Evolutionary conservation across 345 rosid species (phyloP), one percentile per base, ranked within the genome.

Genomic region (Populus davidiana): DNA sequence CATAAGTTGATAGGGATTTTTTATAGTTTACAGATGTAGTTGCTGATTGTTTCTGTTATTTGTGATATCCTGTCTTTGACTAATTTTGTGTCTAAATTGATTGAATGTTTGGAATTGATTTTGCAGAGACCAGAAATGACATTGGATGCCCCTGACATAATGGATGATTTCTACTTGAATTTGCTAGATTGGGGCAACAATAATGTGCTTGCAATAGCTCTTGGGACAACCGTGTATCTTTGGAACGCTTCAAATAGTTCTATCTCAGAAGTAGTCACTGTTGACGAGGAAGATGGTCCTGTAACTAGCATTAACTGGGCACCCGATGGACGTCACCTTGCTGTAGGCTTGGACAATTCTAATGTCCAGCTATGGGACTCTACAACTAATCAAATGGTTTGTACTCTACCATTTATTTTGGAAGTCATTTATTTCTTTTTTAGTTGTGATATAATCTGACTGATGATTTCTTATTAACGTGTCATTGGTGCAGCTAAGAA

Each of bases 151-250:
- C 91, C 90, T 0, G 87, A 83, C 14, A 65, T 90, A 21, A 72
- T 85, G 49, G 89, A 87, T 43, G 91, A 90, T 74, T 90, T 84
- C 72, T 80, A 85, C 80, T 69, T 86, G 76, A 87, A 90, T 64
- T 80, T 90, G 47, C 72, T 88, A 65, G 85, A 79, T 18, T 83
- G 82, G 85, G 80, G 83, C 18, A 65, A 70, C 65, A 52, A 29
- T 75, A 79, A 83, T 69, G 80, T 83, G 39, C 71, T 79, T 43
- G 82, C 82, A 62, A 83, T 79, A 67, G 85, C 82, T 36, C 82
- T 83, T n/a, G 79, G 79, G 3, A 49, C 44, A 33, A 76, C 78
- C 2, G 83, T 83, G 9, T 83, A 76, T 44, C 77, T 83, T 5
- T 76, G 83, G 83, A 75, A 79, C 69, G 80, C 80, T 31, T 78